These are phyloP conservation scores for Limonium bicolor DNA, from an alignment of 148 eudicot genomes.

Conservation along the genomic window DNA sequence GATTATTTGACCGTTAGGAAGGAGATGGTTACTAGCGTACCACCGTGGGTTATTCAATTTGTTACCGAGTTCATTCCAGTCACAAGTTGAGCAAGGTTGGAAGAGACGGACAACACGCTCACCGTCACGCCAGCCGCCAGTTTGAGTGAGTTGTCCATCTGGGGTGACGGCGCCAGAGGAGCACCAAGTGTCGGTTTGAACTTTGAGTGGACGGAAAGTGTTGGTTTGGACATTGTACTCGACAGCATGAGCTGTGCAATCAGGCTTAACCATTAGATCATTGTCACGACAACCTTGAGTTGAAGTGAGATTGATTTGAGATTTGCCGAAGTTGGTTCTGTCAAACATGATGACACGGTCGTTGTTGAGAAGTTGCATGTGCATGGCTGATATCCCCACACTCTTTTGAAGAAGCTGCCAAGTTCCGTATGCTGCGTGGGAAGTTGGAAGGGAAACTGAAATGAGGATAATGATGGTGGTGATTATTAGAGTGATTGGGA, in stretches of 20 bases:
- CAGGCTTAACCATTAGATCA: background rate
- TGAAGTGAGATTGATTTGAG: conserved; percentile 42
- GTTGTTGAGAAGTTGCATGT: conserved; percentile 69
- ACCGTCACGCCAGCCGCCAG: conserved; percentile 63
- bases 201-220: conserved; percentile 47
- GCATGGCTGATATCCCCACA: conserved; percentile 84
- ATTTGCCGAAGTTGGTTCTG: conserved; percentile 69
- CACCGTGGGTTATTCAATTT: conserved; percentile 36
- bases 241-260: conserved; percentile 26
- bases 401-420: conserved; percentile 20
- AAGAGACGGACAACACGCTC: conserved; percentile 45
- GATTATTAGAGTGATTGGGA: too few species aligned
- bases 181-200: conserved; percentile 60
- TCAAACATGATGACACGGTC: conserved; percentile 64
- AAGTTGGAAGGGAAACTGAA: too few species aligned
- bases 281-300: conserved; percentile 3
- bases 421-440: too few species aligned
- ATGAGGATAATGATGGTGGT: too few species aligned
- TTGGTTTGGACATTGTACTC: conserved; percentile 45
- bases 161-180: conserved; percentile 60
- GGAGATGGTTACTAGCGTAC: conserved; percentile 62
- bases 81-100: conserved; percentile 38
- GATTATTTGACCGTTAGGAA: conserved; percentile 58
- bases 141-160: conserved; percentile 49
- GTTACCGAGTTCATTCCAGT: conserved; percentile 40